Conservation (phyloP, 345 rosid species). For the Ceriops decandra region DNA sequence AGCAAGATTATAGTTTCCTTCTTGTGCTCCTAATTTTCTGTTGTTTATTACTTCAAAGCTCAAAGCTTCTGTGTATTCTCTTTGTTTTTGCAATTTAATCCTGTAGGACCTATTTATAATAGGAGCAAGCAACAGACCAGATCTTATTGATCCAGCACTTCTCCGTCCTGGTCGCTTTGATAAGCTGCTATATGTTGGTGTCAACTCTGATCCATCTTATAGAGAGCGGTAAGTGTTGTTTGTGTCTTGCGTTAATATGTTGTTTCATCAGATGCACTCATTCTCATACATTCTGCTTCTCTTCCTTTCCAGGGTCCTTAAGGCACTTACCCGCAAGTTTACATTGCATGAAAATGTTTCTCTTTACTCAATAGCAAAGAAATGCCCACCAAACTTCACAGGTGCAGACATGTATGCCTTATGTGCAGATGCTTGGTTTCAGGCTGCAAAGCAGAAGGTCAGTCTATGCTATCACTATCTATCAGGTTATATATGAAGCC, state of each 20-base stretch:
- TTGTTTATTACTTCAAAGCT: slow-evolving; percentile 11
- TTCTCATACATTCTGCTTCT: slow-evolving; percentile 10
- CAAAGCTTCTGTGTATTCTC: not conserved
- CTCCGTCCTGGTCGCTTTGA: slow-evolving; percentile 95
- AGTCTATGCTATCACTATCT: slow-evolving; percentile 11
- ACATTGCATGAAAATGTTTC: slow-evolving; percentile 75
- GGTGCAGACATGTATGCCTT: slow-evolving; percentile 99
- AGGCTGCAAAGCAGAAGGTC: slow-evolving; percentile 91
- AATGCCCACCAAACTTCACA: slow-evolving; percentile 86
- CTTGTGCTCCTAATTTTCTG: not conserved
- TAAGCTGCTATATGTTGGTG: slow-evolving; percentile 91
- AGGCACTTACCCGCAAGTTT: slow-evolving; percentile 94
- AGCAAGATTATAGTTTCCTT: not conserved
- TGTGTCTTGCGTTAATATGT: not conserved
- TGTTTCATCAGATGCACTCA: slow-evolving; percentile 1
- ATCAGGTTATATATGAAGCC: not conserved
- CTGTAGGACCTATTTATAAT: slow-evolving; percentile 80
- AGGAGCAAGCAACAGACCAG: slow-evolving; percentile 98
- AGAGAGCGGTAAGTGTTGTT: slow-evolving; percentile 63
- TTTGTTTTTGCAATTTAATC: slow-evolving; percentile 12
- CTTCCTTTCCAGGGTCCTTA: slow-evolving; percentile 58
- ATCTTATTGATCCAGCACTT: slow-evolving; percentile 95
- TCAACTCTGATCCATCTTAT: slow-evolving; percentile 79
- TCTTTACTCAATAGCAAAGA: slow-evolving; percentile 71
- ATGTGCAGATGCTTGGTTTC: slow-evolving; percentile 99